Base-by-base conservation (phyloP, 805 yeast species). In the Pichia occidentalis region DNA sequence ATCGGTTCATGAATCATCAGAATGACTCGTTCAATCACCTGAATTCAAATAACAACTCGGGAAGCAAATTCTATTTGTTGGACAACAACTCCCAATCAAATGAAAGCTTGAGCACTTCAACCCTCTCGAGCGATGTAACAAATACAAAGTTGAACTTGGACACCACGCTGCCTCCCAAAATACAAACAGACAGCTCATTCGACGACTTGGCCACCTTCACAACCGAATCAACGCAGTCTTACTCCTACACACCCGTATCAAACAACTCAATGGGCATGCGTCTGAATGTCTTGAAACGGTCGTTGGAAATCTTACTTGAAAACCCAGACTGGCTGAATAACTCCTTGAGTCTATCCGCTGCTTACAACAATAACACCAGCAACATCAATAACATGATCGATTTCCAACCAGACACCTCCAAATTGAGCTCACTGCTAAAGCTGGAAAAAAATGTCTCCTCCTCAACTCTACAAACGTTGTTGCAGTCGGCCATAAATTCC, bases 181-280 rank as follows among this genome's bases (percentile, higher is more conserved):
- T n/a, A n/a, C n/a, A n/a, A n/a, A n/a, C n/a, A n/a, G 11, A 31
- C 29, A 19, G 19, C 12, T 5, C 16, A 5, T 22, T 22, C 16
- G 6, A 38, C 8, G 18, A 42, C 16, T 42, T 44, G 26, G 22
- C 78, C 27, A 71, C 68, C 44, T 80, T 85, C 52, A 86, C 90
- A 5, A 75, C 77, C 19, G 87, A 82, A 48, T 82, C 92, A 10
- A 75, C 92, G 1, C 88, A 83, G 54, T 82, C 94, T 2, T 85
- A 82, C 53, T 84, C 95, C 0, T 85, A 85, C 55, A 85, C 92
- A 3, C 84, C 82, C 37, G 61, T 85, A 39, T 79, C 90, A 1
- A 92, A 88, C 8, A 82, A 83, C 53, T 80, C 94, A 1, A 59
- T 85, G 39, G 85, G 92, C 0, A 71, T 84, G 33, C 65, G 95